Evolutionary conservation across 331 rosid genomes (phyloP).

Genomic region (Acacia pycnantha): DNA sequence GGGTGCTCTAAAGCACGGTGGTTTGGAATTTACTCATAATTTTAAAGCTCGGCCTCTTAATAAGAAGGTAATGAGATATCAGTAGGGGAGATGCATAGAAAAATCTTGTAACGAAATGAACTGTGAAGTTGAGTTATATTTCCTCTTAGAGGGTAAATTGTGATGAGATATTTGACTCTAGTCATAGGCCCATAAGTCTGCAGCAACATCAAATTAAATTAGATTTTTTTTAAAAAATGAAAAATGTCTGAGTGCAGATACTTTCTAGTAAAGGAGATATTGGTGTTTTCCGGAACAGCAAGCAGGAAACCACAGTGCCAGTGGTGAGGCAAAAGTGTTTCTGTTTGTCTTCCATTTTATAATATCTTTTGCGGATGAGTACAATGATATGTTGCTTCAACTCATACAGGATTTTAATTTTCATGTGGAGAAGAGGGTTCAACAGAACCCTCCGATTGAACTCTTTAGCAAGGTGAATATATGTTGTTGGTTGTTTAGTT

Average conservation of each 20-base stretch:
- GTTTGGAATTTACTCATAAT: conserved; percentile 38
- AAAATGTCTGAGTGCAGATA: conserved; percentile 53
- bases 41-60: conserved; percentile 83
- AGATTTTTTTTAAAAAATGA: neutral
- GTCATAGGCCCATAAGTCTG: neutral
- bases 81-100: conserved; percentile 6
- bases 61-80: conserved; percentile 59
- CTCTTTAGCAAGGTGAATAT: conserved; percentile 81
- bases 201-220: neutral
- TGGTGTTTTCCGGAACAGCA: conserved; percentile 72
- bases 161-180: neutral
- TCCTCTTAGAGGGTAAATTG: neutral
- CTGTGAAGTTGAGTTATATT: conserved; percentile 14
- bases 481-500: neutral
- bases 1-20: conserved; percentile 49
- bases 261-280: conserved; percentile 87
- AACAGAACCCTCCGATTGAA: conserved; percentile 65
- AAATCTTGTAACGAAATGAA: neutral
- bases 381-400: conserved; percentile 29
- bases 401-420: conserved; percentile 76
- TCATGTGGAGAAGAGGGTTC: conserved; percentile 64
- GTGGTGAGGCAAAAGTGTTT: conserved; percentile 47
- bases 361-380: neutral
- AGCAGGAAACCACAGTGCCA: conserved; percentile 81
- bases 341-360: conserved; percentile 3